Evolutionary conservation across 495 filamentous ascomycete species (phyloP).

Genomic region (Apodospora peruviana): DNA sequence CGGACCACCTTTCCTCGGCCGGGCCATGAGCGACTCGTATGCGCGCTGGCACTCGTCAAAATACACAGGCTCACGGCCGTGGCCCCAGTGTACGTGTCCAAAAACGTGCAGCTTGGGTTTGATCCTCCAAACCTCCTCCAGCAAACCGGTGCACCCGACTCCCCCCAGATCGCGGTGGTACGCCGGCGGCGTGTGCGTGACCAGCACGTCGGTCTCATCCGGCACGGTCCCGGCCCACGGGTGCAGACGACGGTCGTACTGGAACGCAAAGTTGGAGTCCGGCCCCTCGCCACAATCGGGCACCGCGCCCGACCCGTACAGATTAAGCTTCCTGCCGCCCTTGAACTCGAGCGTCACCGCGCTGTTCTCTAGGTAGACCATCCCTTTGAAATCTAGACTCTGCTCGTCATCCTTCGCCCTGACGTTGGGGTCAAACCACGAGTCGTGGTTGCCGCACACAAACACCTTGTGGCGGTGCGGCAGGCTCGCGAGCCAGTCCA

Average conservation of each 20-base stretch:
- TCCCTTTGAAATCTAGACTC: slow-evolving; percentile 36
- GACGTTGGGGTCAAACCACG: slow-evolving; percentile 60
- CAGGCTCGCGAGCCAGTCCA: slow-evolving; percentile 72
- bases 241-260: slow-evolving; percentile 36
- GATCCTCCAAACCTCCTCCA: slow-evolving; percentile 72
- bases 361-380: slow-evolving; percentile 45
- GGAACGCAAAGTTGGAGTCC: slow-evolving; percentile 32
- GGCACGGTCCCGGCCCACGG: slow-evolving; percentile 57
- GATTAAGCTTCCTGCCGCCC: slow-evolving; percentile 44
- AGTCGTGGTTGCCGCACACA: slow-evolving; percentile 87
- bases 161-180: slow-evolving; percentile 71
- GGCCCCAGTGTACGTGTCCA: slow-evolving; percentile 78
- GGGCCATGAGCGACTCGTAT: slow-evolving; percentile 60
- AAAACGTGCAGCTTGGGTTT: slow-evolving; percentile 80
- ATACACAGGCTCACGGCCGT: slow-evolving; percentile 60
- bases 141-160: slow-evolving; percentile 72
- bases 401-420: slow-evolving; percentile 13
- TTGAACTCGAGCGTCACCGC: slow-evolving; percentile 40
- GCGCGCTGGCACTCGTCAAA: slow-evolving; percentile 71
- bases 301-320: slow-evolving; percentile 50
- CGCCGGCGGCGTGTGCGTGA: slow-evolving; percentile 70
- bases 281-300: slow-evolving; percentile 38
- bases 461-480: slow-evolving; percentile 76
- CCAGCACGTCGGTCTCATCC: slow-evolving; percentile 67
- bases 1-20: slow-evolving; percentile 38